These are phyloP conservation scores for Kwoniella sp. DNA, from an alignment of 768 basidiomycete genomes.

Conservation along the genomic window DNA sequence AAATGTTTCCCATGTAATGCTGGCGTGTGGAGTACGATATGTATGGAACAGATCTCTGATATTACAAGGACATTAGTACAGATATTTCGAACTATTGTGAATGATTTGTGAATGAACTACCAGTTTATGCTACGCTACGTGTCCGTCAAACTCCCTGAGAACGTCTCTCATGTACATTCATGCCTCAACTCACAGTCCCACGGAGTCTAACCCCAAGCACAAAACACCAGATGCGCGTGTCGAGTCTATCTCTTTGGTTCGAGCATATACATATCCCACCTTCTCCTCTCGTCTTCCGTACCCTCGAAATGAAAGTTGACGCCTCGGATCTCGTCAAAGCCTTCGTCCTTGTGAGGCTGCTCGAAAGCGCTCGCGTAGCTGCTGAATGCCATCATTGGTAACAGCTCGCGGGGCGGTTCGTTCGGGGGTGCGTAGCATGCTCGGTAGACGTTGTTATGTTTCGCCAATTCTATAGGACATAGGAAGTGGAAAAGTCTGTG, in stretches of 20 bases:
- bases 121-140: no score
- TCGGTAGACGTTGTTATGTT: constrained; percentile 92
- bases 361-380: constrained; percentile 58
- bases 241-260: constrained; percentile 29
- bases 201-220: no score
- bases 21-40: no score
- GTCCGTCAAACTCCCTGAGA: no score
- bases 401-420: constrained; percentile 35
- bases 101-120: no score
- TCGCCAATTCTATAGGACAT: constrained; percentile 76
- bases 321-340: constrained; percentile 72
- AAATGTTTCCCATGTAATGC: no score
- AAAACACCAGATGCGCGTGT: no score
- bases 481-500: constrained; percentile 74
- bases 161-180: no score
- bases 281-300: constrained; percentile 66
- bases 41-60: no score
- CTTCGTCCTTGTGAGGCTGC: constrained; percentile 69
- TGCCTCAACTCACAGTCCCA: no score
- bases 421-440: constrained; percentile 59
- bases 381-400: constrained; percentile 51
- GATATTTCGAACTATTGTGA: no score
- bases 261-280: constrained; percentile 80
- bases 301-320: constrained; percentile 84
- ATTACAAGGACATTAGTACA: no score